A percentile compares a stretch with the other conserved stretches of the same genome.
Evolutionary conservation across 306 rosid genomes (phyloP).

Genomic region (Sophora flavescens): DNA sequence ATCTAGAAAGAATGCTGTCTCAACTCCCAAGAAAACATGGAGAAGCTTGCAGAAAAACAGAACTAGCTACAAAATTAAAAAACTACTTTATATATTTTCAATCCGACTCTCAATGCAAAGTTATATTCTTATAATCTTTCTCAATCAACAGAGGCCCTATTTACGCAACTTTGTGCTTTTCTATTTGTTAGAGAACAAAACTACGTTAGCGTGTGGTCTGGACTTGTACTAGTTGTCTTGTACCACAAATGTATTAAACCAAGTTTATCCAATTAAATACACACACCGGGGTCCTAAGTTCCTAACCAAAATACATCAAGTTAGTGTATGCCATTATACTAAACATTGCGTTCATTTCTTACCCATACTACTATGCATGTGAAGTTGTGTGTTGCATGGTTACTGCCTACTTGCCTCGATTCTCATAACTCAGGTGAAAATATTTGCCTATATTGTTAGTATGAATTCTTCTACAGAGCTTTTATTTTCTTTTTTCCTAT

Average conservation of each 20-base stretch:
- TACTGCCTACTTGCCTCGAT: neutral
- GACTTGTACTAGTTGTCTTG: neutral
- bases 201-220: too few species aligned
- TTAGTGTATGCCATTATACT: neutral
- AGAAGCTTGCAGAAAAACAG: neutral
- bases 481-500: too few species aligned
- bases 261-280: neutral
- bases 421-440: neutral
- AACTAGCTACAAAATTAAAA: neutral
- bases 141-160: conserved; percentile 1
- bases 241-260: neutral
- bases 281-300: neutral
- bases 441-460: too few species aligned
- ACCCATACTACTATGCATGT: neutral
- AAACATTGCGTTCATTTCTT: neutral
- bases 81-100: neutral
- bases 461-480: neutral
- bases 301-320: neutral
- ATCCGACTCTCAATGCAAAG: neutral
- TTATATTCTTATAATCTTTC: conserved; percentile 10
- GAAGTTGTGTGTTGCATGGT: neutral
- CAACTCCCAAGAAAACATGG: too few species aligned
- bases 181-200: too few species aligned
- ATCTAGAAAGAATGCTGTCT: too few species aligned
- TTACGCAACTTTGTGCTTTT: too few species aligned